Percentiles rank a stretch among this genome's conserved stretches.
Evolutionary conservation across 2,329 filamentous ascomycete genomes (phyloP).

Genomic region (Cladophialophora immunda): DNA sequence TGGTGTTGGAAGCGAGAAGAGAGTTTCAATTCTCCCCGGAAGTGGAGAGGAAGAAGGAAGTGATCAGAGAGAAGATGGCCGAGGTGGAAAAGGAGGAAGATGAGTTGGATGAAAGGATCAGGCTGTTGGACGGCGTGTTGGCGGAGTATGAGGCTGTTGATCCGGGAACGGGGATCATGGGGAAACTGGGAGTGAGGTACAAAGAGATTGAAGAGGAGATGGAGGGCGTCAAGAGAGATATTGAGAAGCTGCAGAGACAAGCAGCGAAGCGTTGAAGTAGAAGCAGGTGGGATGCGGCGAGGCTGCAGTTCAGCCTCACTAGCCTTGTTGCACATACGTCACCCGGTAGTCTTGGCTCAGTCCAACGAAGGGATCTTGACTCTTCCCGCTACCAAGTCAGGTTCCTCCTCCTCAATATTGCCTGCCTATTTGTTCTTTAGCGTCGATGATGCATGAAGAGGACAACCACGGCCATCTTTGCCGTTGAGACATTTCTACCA

Average conservation of each 20-base stretch:
- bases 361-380: too few relatives aligned
- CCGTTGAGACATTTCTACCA: not conserved
- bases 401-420: not conserved
- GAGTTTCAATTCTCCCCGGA: slow-evolving; percentile 48
- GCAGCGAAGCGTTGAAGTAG: not conserved
- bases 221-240: slow-evolving; percentile 48
- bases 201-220: slow-evolving; percentile 49
- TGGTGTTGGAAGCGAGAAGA: slow-evolving; percentile 44
- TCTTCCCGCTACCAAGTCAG: not conserved
- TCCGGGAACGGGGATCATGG: slow-evolving; percentile 41
- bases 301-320: slow-evolving; percentile 1
- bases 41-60: slow-evolving; percentile 48
- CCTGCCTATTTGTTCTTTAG: not conserved
- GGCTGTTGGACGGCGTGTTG: slow-evolving; percentile 45
- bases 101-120: slow-evolving; percentile 46
- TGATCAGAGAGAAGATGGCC: slow-evolving; percentile 45
- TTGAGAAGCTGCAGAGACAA: slow-evolving; percentile 42
- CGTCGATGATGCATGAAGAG: too few relatives aligned
- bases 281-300: not conserved
- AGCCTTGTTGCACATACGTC: too few relatives aligned
- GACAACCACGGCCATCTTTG: not conserved
- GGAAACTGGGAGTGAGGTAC: slow-evolving; percentile 51
- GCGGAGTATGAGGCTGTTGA: slow-evolving; percentile 47
- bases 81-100: slow-evolving; percentile 49
- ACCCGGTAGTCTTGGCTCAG: too few relatives aligned